phyloP scores from a whole-genome alignment of 176 grass and related monocot species.

The Panicum miliaceum region DNA sequence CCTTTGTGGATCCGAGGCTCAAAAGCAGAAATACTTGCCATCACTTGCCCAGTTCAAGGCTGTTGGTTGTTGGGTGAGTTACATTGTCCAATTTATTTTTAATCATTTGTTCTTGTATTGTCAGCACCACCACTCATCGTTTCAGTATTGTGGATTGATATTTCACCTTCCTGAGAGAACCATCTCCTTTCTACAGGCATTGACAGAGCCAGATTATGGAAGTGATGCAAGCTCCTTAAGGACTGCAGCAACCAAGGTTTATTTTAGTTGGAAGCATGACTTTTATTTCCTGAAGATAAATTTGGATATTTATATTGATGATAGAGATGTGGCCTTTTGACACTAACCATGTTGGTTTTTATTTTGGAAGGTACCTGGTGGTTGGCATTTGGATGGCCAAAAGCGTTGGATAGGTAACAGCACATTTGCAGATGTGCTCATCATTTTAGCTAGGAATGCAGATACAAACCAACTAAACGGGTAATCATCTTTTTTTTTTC shows the following conservation, averaged over 20 bases:
- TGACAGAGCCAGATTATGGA: slow-evolving; percentile 91
- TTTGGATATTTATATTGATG: slow-evolving; percentile 3
- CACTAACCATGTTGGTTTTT: slow-evolving; percentile 16
- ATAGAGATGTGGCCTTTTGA: not conserved
- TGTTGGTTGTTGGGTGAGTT: slow-evolving; percentile 90
- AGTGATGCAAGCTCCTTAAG: slow-evolving; percentile 92
- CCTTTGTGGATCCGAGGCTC: slow-evolving; percentile 90
- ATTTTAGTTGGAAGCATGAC: slow-evolving; percentile 16
- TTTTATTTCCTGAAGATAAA: not conserved
- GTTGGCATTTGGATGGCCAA: slow-evolving; percentile 92
- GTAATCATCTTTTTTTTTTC: slow-evolving; percentile 47
- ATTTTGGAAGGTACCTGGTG: slow-evolving; percentile 79
- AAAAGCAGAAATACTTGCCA: slow-evolving; percentile 93
- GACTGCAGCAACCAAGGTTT: slow-evolving; percentile 81
- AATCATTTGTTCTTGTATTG: not conserved
- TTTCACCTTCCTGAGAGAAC: slow-evolving; percentile 10
- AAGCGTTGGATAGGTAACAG: slow-evolving; percentile 97
- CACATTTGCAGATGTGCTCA: slow-evolving; percentile 89
- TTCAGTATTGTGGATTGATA: not conserved
- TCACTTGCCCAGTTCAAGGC: slow-evolving; percentile 73
- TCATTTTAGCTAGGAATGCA: slow-evolving; percentile 86
- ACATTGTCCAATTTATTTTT: slow-evolving; percentile 13
- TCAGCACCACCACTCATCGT: not conserved
- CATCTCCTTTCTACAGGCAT: slow-evolving; percentile 55
- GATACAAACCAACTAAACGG: slow-evolving; percentile 90